Percentiles rank a stretch among this genome's conserved stretches.
These are phyloP conservation scores for Ganoderma multipileum DNA, from an alignment of 1,284 basidiomycete genomes.

Conservation along the genomic window DNA sequence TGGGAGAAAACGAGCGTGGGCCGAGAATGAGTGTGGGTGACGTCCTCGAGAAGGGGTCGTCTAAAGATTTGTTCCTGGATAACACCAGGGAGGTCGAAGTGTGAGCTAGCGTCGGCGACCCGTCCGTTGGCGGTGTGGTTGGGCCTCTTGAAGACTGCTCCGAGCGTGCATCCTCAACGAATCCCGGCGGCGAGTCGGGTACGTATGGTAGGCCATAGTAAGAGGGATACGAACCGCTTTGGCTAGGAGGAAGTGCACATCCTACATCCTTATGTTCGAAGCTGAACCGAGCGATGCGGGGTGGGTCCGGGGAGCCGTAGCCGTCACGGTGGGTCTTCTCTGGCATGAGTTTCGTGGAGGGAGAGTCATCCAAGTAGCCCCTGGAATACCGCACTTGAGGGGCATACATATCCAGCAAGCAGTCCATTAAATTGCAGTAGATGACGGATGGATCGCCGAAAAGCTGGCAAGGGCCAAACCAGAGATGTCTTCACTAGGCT, in stretches of 20 bases:
- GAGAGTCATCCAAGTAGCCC: not conserved
- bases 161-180: conserved; percentile 8
- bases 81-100: not conserved
- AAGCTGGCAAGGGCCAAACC: not conserved
- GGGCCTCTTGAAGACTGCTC: conserved; percentile 11
- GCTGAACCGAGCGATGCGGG: conserved; percentile 13
- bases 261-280: conserved; percentile 5
- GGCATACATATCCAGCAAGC: not conserved
- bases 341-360: not conserved
- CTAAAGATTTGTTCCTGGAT: conserved; percentile 5
- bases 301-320: not conserved
- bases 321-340: not conserved
- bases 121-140: not conserved
- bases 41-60: conserved; percentile 8
- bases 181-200: conserved; percentile 8
- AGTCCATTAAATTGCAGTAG: not conserved
- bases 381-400: not conserved
- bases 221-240: conserved; percentile 11
- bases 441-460: not conserved
- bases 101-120: not conserved
- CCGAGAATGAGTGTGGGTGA: conserved; percentile 24
- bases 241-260: not conserved
- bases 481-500: not conserved
- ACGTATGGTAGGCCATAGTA: conserved; percentile 12
- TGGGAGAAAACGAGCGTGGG: conserved; percentile 24